Percentiles rank a stretch among this genome's conserved stretches.
Evolutionary conservation across 129 eudicot genomes (phyloP).

Genomic region (Rutidosis leptorrhynchoides): DNA sequence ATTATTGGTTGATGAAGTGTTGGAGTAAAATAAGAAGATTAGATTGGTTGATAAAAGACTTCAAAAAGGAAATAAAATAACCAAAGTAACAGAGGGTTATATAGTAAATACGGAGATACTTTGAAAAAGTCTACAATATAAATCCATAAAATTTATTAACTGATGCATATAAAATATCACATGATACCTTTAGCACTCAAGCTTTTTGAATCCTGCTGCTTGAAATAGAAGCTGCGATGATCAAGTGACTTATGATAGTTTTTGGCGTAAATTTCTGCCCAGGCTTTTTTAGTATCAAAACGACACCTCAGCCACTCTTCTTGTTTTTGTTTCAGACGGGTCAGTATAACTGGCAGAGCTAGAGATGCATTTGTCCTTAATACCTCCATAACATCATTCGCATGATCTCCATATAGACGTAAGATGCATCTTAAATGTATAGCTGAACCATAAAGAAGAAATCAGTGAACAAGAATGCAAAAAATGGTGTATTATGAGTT

Average conservation of each 20-base stretch:
- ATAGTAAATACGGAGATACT: not conserved
- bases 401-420: conserved; percentile 96
- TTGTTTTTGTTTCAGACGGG: conserved; percentile 96
- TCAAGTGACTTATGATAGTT: conserved; percentile 98
- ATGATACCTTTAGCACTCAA: conserved; percentile 89
- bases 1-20: not conserved
- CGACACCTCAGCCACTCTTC: conserved; percentile 99
- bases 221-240: conserved; percentile 96
- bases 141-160: not conserved
- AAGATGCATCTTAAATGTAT: conserved; percentile 85
- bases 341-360: conserved; percentile 84
- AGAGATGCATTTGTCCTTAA: conserved; percentile 81
- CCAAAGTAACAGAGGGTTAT: not conserved
- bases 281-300: conserved; percentile 81
- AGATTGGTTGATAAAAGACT: not conserved
- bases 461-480: conserved; percentile 29
- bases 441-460: conserved; percentile 45
- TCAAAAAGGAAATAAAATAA: not conserved
- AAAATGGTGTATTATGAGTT: conserved; percentile 10
- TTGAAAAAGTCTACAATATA: not conserved
- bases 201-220: conserved; percentile 95
- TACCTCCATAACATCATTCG: conserved; percentile 92
- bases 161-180: not conserved
- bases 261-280: conserved; percentile 95
- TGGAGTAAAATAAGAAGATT: not conserved